phyloP scores from a whole-genome alignment of 495 filamentous ascomycete genomes.

The Alectoria sarmentosa region DNA sequence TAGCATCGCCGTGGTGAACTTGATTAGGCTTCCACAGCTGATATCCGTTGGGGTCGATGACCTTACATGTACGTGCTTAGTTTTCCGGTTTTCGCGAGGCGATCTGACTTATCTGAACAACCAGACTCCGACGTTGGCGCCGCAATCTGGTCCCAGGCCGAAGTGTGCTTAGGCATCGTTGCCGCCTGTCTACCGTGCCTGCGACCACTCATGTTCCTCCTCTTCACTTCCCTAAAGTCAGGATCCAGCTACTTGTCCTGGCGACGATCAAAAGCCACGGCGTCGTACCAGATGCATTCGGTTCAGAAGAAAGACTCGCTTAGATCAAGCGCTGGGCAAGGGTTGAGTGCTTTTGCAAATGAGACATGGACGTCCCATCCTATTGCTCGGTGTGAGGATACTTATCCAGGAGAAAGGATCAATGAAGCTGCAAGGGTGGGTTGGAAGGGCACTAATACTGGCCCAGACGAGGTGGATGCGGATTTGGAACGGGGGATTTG shows the following conservation, averaged over 20 bases:
- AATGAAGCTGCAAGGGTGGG: neutral
- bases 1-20: neutral
- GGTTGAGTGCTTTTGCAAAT: neutral
- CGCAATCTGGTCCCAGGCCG: conserved; percentile 1
- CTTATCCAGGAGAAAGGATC: conserved; percentile 2
- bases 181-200: conserved; percentile 1
- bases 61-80: neutral
- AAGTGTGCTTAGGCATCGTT: conserved; percentile 6
- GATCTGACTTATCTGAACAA: neutral
- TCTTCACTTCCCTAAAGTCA: conserved; percentile 1
- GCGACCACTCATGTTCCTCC: neutral
- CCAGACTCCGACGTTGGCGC: neutral
- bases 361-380: neutral
- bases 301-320: neutral
- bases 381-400: neutral
- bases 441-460: neutral
- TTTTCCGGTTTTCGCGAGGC: neutral
- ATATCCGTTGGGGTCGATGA: neutral
- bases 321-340: conserved; percentile 1
- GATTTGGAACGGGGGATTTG: neutral
- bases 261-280: neutral
- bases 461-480: neutral
- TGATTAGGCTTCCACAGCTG: neutral
- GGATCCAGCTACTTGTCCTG: neutral
- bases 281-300: conserved; percentile 2